Base-by-base conservation (phyloP, 352 stramenopile genomes). In the Elongisporangium anandrum region DNA sequence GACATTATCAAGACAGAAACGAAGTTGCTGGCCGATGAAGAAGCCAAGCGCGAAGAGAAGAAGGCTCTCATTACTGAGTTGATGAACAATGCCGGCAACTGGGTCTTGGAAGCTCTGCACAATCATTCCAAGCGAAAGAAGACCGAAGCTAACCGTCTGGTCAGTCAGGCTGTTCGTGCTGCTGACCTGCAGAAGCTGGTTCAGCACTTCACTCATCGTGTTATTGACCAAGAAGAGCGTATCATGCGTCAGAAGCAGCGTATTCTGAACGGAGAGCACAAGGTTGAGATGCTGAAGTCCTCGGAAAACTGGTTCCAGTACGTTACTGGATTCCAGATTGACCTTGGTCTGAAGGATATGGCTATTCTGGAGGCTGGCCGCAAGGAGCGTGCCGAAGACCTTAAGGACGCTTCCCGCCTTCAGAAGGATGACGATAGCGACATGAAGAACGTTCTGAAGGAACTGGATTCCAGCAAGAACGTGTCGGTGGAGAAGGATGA, bases 241-340 rank as follows among this genome's bases (percentile, higher is more conserved):
- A 95, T 95, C 56, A 93, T 95, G 83, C 86, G 86, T 41, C 86
- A 95, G 75, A 95, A 95, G 73, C 86, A 95, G 73, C 86, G 86
- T 38, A 95, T 95, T 63, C 66, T 95, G 16, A 92, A 94, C 62
- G 81, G 86, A 59, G 86, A 95, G 63, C 86, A 95, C 78, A 95
- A 95, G 79, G 80, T 95, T 1, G 83, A 95, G 70, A 95, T 95
- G 86, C 86, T 95, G 61, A 95, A 95, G 77, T 90, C 78, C 7
- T 90, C 78, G 2, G 86, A 95, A 70, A 94, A 92, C 73, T 95
- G 86, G 86, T 95, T 88, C 69, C 77, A 94, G 66, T 93, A 93
- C 69, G 86, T 93, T 17, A 95, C 83, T 48, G 77, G 84, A 26
- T 78, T 92, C 69, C 72, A 73, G 7, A 68, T 70, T 5, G 81